These are phyloP conservation scores for Colletotrichum ledebouriae DNA, from an alignment of 2,329 filamentous ascomycete genomes.

Conservation along the genomic window DNA sequence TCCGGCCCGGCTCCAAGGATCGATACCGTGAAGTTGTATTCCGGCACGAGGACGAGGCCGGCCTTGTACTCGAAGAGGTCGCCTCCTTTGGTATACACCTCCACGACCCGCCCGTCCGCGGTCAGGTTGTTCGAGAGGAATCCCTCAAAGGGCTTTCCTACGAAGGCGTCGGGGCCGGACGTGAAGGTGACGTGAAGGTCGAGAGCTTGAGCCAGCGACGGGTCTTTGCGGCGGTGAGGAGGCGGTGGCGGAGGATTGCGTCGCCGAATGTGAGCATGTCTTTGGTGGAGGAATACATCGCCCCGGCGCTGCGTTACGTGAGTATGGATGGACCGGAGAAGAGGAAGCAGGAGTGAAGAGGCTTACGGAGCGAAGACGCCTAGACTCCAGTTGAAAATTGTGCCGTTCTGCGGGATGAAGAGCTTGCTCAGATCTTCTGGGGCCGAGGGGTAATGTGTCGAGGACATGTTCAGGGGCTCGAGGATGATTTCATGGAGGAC, in stretches of 20 bases:
- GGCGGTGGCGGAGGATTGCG: slow-evolving; percentile 57
- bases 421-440: slow-evolving; percentile 46
- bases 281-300: slow-evolving; percentile 56
- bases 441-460: slow-evolving; percentile 54
- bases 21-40: slow-evolving; percentile 60
- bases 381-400: slow-evolving; percentile 51
- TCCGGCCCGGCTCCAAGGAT: slow-evolving; percentile 54
- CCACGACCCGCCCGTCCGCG: slow-evolving; percentile 55
- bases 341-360: neutral
- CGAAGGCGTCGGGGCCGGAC: slow-evolving; percentile 52
- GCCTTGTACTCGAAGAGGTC: slow-evolving; percentile 58
- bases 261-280: slow-evolving; percentile 58
- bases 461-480: slow-evolving; percentile 57
- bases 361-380: slow-evolving; percentile 53
- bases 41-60: slow-evolving; percentile 57
- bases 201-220: slow-evolving; percentile 61
- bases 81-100: slow-evolving; percentile 63
- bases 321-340: neutral
- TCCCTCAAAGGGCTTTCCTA: slow-evolving; percentile 65
- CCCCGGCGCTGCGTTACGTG: slow-evolving; percentile 50
- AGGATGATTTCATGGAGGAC: slow-evolving; percentile 57
- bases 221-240: slow-evolving; percentile 56
- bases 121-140: slow-evolving; percentile 54
- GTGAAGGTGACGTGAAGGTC: slow-evolving; percentile 55
- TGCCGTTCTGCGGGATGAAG: slow-evolving; percentile 53